phyloP scores from a whole-genome alignment of 306 rosid species.

The Adenanthera pavonina region DNA sequence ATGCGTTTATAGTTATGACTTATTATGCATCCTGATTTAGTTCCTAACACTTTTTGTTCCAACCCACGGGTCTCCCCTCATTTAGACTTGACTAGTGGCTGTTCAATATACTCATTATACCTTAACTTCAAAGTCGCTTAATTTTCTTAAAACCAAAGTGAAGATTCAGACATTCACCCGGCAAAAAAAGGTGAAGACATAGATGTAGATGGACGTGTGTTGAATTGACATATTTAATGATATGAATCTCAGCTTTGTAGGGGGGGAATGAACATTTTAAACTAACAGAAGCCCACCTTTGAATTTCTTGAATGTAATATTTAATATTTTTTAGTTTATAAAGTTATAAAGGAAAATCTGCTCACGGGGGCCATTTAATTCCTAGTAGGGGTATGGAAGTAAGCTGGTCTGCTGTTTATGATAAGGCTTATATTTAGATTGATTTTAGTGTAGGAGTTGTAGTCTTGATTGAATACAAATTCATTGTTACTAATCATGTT shows the following conservation, averaged over 20 bases:
- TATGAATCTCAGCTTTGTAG: slow-evolving; percentile 11
- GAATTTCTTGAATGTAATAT: not conserved
- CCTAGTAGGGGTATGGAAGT: slow-evolving; percentile 24
- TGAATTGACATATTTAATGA: slow-evolving; percentile 17
- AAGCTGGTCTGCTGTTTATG: not conserved
- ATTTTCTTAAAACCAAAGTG: not conserved
- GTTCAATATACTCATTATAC: slow-evolving; percentile 17
- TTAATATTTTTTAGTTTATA: not conserved
- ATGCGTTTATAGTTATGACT: slow-evolving; percentile 16
- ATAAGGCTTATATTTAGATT: not conserved
- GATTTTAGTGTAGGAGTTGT: slow-evolving; percentile 12
- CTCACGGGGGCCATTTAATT: slow-evolving; percentile 12
- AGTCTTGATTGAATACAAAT: not conserved
- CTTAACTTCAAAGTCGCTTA: slow-evolving; percentile 13
- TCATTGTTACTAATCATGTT: slow-evolving; percentile 15
- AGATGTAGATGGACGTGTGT: not conserved
- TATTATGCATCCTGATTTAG: slow-evolving; percentile 6
- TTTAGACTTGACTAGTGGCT: not conserved
- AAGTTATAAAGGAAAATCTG: slow-evolving; percentile 3
- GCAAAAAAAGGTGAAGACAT: too few species aligned
- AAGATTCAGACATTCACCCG: not conserved
- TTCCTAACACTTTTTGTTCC: not conserved
- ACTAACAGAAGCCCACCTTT: not conserved
- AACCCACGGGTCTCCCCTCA: not conserved
- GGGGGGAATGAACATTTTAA: slow-evolving; percentile 13